Evolutionary conservation across 768 basidiomycete species (phyloP), one percentile per base, ranked within the genome.

Genomic region (Cyclocybe cylindracea): DNA sequence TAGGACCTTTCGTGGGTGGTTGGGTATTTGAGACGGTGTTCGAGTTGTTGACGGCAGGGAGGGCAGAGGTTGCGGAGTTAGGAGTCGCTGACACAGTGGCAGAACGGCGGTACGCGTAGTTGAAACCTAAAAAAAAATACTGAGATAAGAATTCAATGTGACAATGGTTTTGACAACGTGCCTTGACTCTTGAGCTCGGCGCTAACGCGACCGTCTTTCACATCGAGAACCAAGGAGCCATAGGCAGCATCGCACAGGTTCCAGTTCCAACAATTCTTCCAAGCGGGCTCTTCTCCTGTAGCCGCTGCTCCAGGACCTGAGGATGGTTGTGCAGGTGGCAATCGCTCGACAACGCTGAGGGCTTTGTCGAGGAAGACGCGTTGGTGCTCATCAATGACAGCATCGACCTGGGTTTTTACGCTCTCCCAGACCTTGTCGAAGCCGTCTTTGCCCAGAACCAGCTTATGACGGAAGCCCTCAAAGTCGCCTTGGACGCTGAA

Each of bases 191-290:
- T 95, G 55, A 95, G 78, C 66, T 98, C 95, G 0, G 89, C 88
- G 51, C 91, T 94, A 41, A 99, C 84, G 44, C 95, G 78, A 6
- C 96, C 94, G 53, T 98, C 95, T 60, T 89, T 89, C 61, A 98
- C 74, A 59, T 97, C 94, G 40, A 99, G 73, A 1, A 97, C 75
- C 33, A 99, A 78, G 9, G 85, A 85, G 1, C 97, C 96, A 54
- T 88, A 97, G 2, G 94, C 91, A 5, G 96, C 96, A 60, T 99
- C 97, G 57, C 94, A 94, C 39, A 98, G 73, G 63, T 98, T 96
- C 96, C 96, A 97, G 66, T 97, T 94, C 96, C 96, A 98, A 66
- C 92, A 94, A 67, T 97, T 98, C 71, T 98, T 99, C 97, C 97
- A 99, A 0, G 91, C 86, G 3, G 88, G 85, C 61, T 98, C 94